Base-by-base conservation (phyloP, 2,329 filamentous ascomycete genomes). In the Diaporthe citriasiana region DNA sequence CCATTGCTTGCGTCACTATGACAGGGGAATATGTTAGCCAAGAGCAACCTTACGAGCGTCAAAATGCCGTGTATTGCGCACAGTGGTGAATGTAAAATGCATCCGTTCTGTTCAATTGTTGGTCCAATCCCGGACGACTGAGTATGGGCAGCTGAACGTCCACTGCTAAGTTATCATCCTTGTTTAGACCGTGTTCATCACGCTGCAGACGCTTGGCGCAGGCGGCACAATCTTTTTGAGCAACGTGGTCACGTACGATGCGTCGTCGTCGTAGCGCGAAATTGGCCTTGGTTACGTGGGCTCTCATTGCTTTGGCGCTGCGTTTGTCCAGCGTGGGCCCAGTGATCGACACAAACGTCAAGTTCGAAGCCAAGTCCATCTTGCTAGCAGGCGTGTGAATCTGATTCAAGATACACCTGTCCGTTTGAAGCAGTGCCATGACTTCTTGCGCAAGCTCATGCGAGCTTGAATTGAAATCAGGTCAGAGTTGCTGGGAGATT, bases 301-400 rank as follows among this genome's bases (percentile, higher is more conserved):
- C 59, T n/a, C 59, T 50, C 59, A 65, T 50, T 35, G 27, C 59
- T 47, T 65, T 65, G 27, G 59, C 59, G 30, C 42, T 65, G 40
- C 6, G 19, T n/a, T n/a, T 50, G 40, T 65, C 59, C 8, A 65
- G 59, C 17, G 40, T 35, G 30, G 59, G 59, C 19, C 59, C 59
- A 30, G 27, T 65, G 12, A 19, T 50, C 12, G 59, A 65, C 27
- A 65, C 59, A 65, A 65, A 65, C 2, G 59, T 47, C 12, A 65
- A 47, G 27, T 33, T 27, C 15, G 42, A 12, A 22, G 12, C 59
- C 35, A 17, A 60, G 6, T 22, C 25, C 59, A 47, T 47, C 42
- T 47, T 65, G 40, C 12, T 33, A 35, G 27, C 59, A 15, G 22
- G 9, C 6, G 13, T 13, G 19, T n/a, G 10, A 33, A 7, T 47